Evolutionary conservation across 305 asterid species (phyloP).

Genomic region (Fraxinus dipetala): DNA sequence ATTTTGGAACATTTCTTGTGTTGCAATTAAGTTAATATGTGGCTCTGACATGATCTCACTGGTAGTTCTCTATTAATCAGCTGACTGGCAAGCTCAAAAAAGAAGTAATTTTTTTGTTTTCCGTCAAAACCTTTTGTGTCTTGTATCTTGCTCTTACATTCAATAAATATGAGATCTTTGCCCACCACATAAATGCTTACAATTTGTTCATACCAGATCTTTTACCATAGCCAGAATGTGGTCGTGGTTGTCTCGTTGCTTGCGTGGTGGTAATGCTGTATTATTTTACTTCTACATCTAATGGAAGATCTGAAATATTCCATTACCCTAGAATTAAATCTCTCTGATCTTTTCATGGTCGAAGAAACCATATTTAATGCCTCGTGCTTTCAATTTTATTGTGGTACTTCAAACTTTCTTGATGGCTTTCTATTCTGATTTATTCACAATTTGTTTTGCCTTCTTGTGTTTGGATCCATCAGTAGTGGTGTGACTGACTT

Average conservation of each 20-base stretch:
- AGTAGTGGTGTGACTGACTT: not conserved
- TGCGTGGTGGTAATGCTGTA: not conserved
- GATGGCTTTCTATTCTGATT: not conserved
- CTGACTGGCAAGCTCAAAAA: not conserved
- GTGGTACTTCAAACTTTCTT: not conserved
- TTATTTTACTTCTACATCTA: not conserved
- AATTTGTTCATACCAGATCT: not conserved
- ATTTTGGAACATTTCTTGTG: not conserved
- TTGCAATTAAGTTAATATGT: not conserved
- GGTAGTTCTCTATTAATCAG: not conserved
- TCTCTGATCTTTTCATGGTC: not conserved
- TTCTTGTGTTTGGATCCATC: not conserved
- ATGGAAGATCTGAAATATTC: not conserved
- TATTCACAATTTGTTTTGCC: slow-evolving; percentile 3
- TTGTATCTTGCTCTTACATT: not conserved
- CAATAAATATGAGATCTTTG: not conserved
- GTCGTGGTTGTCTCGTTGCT: not conserved
- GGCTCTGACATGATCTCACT: not conserved
- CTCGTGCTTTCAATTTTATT: slow-evolving; percentile 1
- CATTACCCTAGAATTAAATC: not conserved
- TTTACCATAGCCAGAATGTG: slow-evolving; percentile 8
- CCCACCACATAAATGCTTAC: not conserved
- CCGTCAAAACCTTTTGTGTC: not conserved
- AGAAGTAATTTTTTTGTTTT: not conserved
- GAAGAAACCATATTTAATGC: not conserved